Evolutionary conservation across 1,139 yeast genomes (phyloP).

Genomic region (Spathaspora sp.): DNA sequence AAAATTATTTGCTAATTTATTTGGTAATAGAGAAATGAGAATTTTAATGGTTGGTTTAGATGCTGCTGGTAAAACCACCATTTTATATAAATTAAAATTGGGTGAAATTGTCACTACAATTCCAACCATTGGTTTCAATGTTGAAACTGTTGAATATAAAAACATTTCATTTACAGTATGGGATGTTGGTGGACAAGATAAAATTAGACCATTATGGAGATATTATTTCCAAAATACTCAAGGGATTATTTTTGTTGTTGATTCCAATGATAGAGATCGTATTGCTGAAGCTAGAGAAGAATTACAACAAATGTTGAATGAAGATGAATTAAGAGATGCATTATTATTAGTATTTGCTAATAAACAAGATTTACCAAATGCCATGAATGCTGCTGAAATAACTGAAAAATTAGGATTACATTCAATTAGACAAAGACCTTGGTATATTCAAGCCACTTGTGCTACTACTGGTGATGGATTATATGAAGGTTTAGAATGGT

Average conservation of each 20-base stretch:
- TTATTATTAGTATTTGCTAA: slow-evolving; percentile 42
- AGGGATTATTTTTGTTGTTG: slow-evolving; percentile 43
- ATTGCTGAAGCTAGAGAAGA: slow-evolving; percentile 46
- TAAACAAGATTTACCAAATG: slow-evolving; percentile 45
- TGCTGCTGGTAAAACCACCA: slow-evolving; percentile 47
- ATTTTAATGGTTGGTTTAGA: slow-evolving; percentile 45
- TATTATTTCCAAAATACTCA: slow-evolving; percentile 45
- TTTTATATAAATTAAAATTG: slow-evolving; percentile 41
- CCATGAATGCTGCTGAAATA: slow-evolving; percentile 46
- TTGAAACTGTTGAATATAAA: slow-evolving; percentile 43
- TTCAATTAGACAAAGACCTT: slow-evolving; percentile 43
- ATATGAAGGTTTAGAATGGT: slow-evolving; percentile 46
- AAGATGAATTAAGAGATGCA: slow-evolving; percentile 44
- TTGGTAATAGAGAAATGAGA: slow-evolving; percentile 45
- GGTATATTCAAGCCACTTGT: slow-evolving; percentile 46
- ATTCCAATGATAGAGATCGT: slow-evolving; percentile 46
- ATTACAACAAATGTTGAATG: slow-evolving; percentile 45
- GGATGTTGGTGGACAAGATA: slow-evolving; percentile 49
- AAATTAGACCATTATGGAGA: slow-evolving; percentile 46
- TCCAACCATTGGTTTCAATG: slow-evolving; percentile 44
- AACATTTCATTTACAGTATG: slow-evolving; percentile 43
- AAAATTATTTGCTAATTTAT: slow-evolving; percentile 34
- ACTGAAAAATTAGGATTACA: slow-evolving; percentile 44
- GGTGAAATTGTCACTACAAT: slow-evolving; percentile 44
- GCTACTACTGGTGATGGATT: slow-evolving; percentile 46